These are phyloP conservation scores for Penicillium roqueforti DNA, from an alignment of 495 filamentous ascomycete genomes.

Conservation along the genomic window DNA sequence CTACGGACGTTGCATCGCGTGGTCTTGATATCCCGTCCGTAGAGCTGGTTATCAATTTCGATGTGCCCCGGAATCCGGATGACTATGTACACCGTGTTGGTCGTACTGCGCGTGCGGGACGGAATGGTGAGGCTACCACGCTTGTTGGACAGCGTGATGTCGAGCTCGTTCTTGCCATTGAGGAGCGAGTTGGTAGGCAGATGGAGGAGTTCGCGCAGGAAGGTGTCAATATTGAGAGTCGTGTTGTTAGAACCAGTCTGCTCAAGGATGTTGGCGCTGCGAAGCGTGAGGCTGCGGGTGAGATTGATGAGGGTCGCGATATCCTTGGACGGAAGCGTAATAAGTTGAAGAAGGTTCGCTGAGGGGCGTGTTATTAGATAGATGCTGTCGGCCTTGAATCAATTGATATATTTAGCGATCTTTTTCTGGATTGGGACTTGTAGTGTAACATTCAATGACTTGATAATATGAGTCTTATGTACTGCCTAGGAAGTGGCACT, in stretches of 20 bases:
- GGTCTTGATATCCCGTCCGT: constrained; percentile 96
- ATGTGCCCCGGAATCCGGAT: constrained; percentile 90
- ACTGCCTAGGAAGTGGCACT: neutral
- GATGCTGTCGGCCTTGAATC: neutral
- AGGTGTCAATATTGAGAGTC: constrained; percentile 80
- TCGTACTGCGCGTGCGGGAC: constrained; percentile 87
- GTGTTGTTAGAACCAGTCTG: constrained; percentile 69
- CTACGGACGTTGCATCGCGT: constrained; percentile 92
- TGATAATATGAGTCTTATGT: neutral
- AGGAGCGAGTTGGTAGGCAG: constrained; percentile 71
- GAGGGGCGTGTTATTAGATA: constrained; percentile 1
- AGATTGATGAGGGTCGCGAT: constrained; percentile 89
- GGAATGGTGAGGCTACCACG: constrained; percentile 75
- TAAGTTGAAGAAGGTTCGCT: constrained; percentile 46
- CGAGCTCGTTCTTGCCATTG: constrained; percentile 78
- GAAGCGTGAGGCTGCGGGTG: constrained; percentile 82
- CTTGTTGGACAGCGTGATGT: constrained; percentile 92
- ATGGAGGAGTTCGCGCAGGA: constrained; percentile 84
- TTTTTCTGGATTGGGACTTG: neutral
- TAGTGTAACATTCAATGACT: neutral
- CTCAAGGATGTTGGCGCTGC: constrained; percentile 87
- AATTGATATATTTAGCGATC: constrained; percentile 6
- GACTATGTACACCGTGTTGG: constrained; percentile 97
- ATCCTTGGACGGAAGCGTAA: constrained; percentile 52
- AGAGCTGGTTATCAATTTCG: constrained; percentile 86